Evolutionary conservation across 116 monocot species (phyloP).

Genomic region (Papilionanthe hybrid): DNA sequence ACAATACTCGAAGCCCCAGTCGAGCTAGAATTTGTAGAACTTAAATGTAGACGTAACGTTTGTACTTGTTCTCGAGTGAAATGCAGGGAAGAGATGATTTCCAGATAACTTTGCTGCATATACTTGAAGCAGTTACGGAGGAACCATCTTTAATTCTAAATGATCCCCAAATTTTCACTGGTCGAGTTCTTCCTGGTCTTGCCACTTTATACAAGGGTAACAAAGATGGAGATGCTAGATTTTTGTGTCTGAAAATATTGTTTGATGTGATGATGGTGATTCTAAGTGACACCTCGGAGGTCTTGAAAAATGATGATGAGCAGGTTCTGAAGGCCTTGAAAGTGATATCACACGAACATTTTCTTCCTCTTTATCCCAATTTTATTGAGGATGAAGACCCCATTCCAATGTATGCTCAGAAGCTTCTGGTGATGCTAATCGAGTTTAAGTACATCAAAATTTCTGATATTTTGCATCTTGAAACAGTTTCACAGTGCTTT

Average conservation of each 20-base stretch:
- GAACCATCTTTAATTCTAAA: conserved; percentile 56
- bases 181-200: conserved; percentile 75
- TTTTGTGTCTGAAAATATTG: conserved; percentile 89
- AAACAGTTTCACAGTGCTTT: conserved; percentile 80
- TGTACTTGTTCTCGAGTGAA: conserved; percentile 14
- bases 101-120: conserved; percentile 75
- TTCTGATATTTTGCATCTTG: conserved; percentile 60
- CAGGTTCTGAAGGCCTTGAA: conserved; percentile 45
- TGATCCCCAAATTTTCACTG: conserved; percentile 52
- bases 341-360: conserved; percentile 50
- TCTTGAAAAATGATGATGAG: conserved; percentile 20
- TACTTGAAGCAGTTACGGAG: conserved; percentile 75
- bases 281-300: conserved; percentile 33
- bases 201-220: conserved; percentile 79
- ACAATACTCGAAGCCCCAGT: too few species aligned
- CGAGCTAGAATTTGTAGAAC: too few species aligned
- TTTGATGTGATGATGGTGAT: conserved; percentile 78
- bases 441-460: conserved; percentile 74
- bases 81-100: conserved; percentile 95
- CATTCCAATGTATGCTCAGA: conserved; percentile 97
- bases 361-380: conserved; percentile 75
- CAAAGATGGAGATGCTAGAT: conserved; percentile 92
- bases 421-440: conserved; percentile 88
- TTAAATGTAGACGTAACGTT: not conserved
- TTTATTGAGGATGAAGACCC: conserved; percentile 96